Evolutionary conservation across 306 rosid species (phyloP), one percentile per base, ranked within the genome.

Genomic region (Dalbergia cultrata): DNA sequence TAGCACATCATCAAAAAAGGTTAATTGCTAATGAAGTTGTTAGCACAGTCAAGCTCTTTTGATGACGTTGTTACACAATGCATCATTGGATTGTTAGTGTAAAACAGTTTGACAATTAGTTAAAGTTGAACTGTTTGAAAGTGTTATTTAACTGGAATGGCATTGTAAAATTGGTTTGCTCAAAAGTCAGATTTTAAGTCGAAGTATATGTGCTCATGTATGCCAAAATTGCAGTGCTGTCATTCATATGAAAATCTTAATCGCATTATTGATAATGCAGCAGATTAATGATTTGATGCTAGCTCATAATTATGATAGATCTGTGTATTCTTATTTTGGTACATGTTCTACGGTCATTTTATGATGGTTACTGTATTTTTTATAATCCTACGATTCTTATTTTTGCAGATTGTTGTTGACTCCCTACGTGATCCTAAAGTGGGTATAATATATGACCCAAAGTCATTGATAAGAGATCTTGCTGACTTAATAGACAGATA

Each of bases 381-480:
- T 47, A 52, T 54, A 45, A 64, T 72, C 35, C 14, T 74, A 11
- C 72, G 18, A 35, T 81, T 81, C 14, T 72, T 68, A 22, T 4
- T 63, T 89, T 60, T 85, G 89, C 95, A 95, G 97, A 89, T 92
- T 65, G 74, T 76, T 10, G 94, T 90, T 37, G 89, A 92, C 64
- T 92, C 97, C 63, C 34, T 87, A 70, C 84, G 43, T 64, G 98
- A 95, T 84, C 91, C 92, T 18, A 89, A 87, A 82, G 91, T 90
- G 63, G 98, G 98, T 73, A 80, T 90, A 60, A 83, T 86, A 47
- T 95, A 90, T 84, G 94, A 95, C 31, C 92, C 97, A 0, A 88
- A 84, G 83, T 91, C 92, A 1, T 86, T 95, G 77, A 95, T 92
- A 75, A 82, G 84, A 78, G 86, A 95, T 65, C 90, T 92, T 16